Percentiles rank a stretch among this genome's conserved stretches.
Conservation (phyloP, 306 rosid genomes). For the Abrus pulchellus region DNA sequence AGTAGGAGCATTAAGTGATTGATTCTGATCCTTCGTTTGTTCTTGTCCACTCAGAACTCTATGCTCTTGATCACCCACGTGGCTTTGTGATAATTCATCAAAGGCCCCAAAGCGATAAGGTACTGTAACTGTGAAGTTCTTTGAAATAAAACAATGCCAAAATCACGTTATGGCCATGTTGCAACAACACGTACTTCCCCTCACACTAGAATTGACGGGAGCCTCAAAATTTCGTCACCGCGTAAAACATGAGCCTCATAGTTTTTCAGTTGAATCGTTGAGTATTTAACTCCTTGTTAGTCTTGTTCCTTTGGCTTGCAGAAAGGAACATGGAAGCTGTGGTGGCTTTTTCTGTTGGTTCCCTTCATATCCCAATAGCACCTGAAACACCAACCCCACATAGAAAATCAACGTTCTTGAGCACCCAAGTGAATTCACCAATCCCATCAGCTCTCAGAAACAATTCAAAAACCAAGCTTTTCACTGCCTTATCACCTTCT, state of each 20-base stretch:
- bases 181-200: not conserved
- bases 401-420: conserved; percentile 50
- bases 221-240: conserved; percentile 27
- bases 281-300: not conserved
- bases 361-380: conserved; percentile 53
- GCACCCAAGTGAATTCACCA: conserved; percentile 44
- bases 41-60: conserved; percentile 20
- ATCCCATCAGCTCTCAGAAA: conserved; percentile 39
- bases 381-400: conserved; percentile 37
- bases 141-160: not conserved
- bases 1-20: not conserved
- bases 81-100: not conserved
- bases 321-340: conserved; percentile 63
- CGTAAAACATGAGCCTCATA: conserved; percentile 27
- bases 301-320: not conserved
- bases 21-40: not conserved
- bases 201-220: not conserved
- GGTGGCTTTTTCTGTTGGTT: conserved; percentile 52
- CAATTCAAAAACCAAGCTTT: conserved; percentile 56
- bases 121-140: not conserved
- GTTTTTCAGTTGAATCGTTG: not conserved
- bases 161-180: not conserved
- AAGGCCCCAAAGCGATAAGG: conserved; percentile 28
- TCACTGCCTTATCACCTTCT: conserved; percentile 65
- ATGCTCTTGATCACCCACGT: conserved; percentile 33